Base-by-base conservation (phyloP, 2,329 filamentous ascomycete genomes). In the Talaromyces piceae region DNA sequence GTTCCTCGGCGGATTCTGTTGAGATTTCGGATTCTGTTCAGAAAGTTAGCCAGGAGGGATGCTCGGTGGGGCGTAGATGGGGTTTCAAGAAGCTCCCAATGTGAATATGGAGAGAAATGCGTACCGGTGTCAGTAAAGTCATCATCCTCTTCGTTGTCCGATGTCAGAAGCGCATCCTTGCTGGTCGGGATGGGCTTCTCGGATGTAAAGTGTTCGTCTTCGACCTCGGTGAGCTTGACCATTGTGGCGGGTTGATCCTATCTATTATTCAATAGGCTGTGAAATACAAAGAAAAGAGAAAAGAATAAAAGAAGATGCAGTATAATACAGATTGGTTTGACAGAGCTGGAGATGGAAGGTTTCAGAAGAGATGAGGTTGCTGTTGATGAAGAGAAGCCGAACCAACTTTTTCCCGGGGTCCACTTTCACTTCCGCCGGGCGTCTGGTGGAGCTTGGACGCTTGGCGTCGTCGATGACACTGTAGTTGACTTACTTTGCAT, bases 221-320 rank as follows among this genome's bases (percentile, higher is more conserved):
- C 86, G 67, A 97, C 91, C 78, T 97, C 91, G 68, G 89, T 88
- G 68, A 97, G 88, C 74, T 91, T 89, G 72, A 97, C 91, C 91
- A 97, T 96, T 63, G 72, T 70, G 63, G 56, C 57, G 58, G 59
- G 22, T 45, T 43, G 5, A 41, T 27, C 43, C 22, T 48, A 5
- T 8, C 18, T 16, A 20, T 12, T 8, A n/a, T 13, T 18, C 20
- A 18, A 18, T 18, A 18, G 33, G 33, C 20, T 37, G 20, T 37
- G 7, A 6, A 37, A 16, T 13, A n/a, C 9, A 37, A 11, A 37
- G 12, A 37, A 7, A 16, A 37, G 18, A 37, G 16, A 37, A 37
- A 37, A 20, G 33, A 37, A 20, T 9, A 8, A 37, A 18, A 18
- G 39, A 26, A 39, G 16, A 47, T 45, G 22, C 12, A 18, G 9